These are phyloP conservation scores for Bertia moriformis DNA, from an alignment of 2,329 filamentous ascomycete genomes.

Conservation along the genomic window DNA sequence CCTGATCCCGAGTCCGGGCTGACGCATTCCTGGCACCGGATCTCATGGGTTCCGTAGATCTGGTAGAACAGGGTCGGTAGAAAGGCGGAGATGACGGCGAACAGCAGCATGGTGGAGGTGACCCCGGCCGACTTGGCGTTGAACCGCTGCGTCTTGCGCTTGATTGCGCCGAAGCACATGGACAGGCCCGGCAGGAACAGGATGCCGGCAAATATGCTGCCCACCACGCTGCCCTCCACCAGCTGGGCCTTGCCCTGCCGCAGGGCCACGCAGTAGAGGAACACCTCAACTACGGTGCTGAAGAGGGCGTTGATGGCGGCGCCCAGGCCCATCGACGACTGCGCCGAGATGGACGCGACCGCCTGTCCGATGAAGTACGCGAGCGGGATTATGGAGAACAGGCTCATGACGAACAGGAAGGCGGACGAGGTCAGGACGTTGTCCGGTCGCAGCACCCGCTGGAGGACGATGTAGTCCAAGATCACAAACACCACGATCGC, in stretches of 20 bases:
- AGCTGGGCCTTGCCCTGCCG: conserved; percentile 82
- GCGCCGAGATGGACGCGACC: conserved; percentile 93
- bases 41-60: conserved; percentile 92
- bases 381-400: conserved; percentile 86
- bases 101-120: conserved; percentile 93
- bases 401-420: conserved; percentile 68
- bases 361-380: conserved; percentile 98
- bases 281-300: conserved; percentile 92
- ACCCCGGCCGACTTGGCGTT: conserved; percentile 93
- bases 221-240: conserved; percentile 92
- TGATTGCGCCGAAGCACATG: conserved; percentile 97
- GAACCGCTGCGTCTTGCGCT: conserved; percentile 95
- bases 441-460: conserved; percentile 52
- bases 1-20: conserved; percentile 32
- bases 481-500: conserved; percentile 84
- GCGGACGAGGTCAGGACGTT: conserved; percentile 67
- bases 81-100: conserved; percentile 89
- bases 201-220: conserved; percentile 93
- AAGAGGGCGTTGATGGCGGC: conserved; percentile 97
- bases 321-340: conserved; percentile 95
- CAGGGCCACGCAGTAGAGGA: conserved; percentile 88
- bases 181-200: conserved; percentile 86
- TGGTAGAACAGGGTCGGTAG: conserved; percentile 95
- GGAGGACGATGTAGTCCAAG: conserved; percentile 74
- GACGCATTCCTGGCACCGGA: conserved; percentile 63